phyloP scores from a whole-genome alignment of 768 basidiomycete genomes.

The Crassisporium funariophilum region DNA sequence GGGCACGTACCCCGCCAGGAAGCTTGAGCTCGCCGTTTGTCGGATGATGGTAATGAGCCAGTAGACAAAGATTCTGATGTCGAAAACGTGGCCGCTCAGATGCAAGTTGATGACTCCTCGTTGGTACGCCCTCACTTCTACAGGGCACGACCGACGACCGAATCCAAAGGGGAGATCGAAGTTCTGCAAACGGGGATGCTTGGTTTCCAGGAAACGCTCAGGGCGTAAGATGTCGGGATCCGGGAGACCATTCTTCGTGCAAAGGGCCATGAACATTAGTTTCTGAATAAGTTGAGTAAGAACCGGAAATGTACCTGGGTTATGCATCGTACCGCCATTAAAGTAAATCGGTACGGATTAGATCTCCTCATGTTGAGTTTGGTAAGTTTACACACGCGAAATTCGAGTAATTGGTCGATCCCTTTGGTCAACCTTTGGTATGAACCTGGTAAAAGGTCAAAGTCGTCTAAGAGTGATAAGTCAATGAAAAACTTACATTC shows the following conservation, averaged over 20 bases:
- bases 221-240: conserved; percentile 38
- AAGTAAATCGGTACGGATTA: background rate
- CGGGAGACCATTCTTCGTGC: conserved; percentile 30
- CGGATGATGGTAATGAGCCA: too few species aligned
- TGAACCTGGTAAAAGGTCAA: conserved; percentile 22
- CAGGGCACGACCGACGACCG: conserved; percentile 42
- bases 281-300: background rate
- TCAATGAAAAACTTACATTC: conserved; percentile 28
- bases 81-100: too few species aligned
- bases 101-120: too few species aligned
- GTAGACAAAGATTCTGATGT: too few species aligned
- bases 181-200: conserved; percentile 28
- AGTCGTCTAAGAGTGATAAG: background rate
- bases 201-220: conserved; percentile 40
- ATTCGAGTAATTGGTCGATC: conserved; percentile 39
- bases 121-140: too few species aligned
- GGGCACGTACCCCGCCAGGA: too few species aligned
- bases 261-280: background rate
- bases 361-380: background rate
- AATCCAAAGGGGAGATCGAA: conserved; percentile 43
- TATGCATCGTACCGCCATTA: conserved; percentile 33
- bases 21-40: too few species aligned
- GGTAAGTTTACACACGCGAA: conserved; percentile 23
- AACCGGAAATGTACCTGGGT: conserved; percentile 24
- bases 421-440: too few species aligned